Percentiles rank a stretch among this genome's conserved stretches.
These are phyloP conservation scores for Pulveroboletus sp. DNA, from an alignment of 768 basidiomycete species.

Conservation along the genomic window DNA sequence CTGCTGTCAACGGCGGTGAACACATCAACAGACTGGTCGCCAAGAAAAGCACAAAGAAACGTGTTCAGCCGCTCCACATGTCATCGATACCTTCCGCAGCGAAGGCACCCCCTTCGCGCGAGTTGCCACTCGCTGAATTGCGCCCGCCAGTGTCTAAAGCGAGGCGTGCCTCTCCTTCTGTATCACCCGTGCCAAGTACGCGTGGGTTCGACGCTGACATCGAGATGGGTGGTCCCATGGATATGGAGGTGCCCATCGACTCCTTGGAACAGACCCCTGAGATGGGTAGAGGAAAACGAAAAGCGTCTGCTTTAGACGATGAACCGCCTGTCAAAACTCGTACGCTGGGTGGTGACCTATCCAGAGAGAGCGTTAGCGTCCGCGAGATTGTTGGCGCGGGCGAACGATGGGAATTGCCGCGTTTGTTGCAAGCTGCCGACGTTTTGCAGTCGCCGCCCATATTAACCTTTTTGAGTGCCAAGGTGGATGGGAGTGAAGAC, in stretches of 20 bases:
- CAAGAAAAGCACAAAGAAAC: slow-evolving; percentile 69
- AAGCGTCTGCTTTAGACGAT: slow-evolving; percentile 43
- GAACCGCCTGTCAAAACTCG: slow-evolving; percentile 38
- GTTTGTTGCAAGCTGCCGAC: slow-evolving; percentile 19
- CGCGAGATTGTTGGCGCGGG: slow-evolving; percentile 48
- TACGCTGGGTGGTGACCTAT: slow-evolving; percentile 70
- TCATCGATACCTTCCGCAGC: slow-evolving; percentile 38
- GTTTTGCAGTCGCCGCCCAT: slow-evolving; percentile 50
- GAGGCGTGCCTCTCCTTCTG: slow-evolving; percentile 24
- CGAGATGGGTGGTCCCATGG: slow-evolving; percentile 44
- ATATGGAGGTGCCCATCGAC: slow-evolving; percentile 55
- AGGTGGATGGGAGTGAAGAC: slow-evolving; percentile 65
- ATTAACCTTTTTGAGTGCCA: slow-evolving; percentile 55
- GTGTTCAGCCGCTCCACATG: slow-evolving; percentile 48
- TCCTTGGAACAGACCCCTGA: slow-evolving; percentile 46
- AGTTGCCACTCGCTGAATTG: slow-evolving; percentile 10
- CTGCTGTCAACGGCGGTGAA: slow-evolving; percentile 46
- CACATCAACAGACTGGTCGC: slow-evolving; percentile 72
- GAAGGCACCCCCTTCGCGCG: slow-evolving; percentile 13
- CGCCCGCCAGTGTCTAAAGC: slow-evolving; percentile 26
- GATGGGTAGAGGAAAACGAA: slow-evolving; percentile 49
- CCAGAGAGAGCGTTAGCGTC: slow-evolving; percentile 46
- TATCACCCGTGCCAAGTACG: slow-evolving; percentile 50
- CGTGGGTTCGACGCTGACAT: slow-evolving; percentile 46
- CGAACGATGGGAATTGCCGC: slow-evolving; percentile 17